Conservation (phyloP, 2,329 filamentous ascomycete species). For the Orbilia oligospora region DNA sequence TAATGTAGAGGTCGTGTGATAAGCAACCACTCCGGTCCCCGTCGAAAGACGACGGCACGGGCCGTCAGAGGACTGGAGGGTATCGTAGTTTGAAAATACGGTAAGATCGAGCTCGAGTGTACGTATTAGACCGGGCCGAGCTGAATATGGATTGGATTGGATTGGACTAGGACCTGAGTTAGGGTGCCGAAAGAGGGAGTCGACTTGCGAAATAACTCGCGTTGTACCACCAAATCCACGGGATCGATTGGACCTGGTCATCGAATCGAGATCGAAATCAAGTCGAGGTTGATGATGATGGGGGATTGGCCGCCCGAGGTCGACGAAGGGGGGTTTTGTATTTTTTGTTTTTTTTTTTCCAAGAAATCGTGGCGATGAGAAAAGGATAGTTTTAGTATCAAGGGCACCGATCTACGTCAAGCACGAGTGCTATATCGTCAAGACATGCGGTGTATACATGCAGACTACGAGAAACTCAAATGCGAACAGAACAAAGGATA, state of each 20-base stretch:
- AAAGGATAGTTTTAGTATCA: background rate
- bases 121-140: background rate
- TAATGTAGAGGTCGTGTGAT: conserved; percentile 34
- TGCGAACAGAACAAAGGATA: background rate
- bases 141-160: conserved; percentile 2
- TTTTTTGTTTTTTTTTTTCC: background rate
- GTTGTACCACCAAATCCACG: conserved; percentile 45
- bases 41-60: conserved; percentile 45
- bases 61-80: conserved; percentile 39
- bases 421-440: background rate
- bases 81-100: conserved; percentile 35
- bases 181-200: conserved; percentile 51
- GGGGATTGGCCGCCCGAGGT: background rate
- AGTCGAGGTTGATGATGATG: conserved; percentile 3
- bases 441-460: background rate
- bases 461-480: too few relatives aligned
- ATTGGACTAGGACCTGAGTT: conserved; percentile 21
- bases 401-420: background rate
- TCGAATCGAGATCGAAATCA: conserved; percentile 42
- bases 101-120: conserved; percentile 5
- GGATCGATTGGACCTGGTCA: conserved; percentile 36
- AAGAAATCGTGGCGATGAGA: background rate
- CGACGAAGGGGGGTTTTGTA: background rate
- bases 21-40: conserved; percentile 18
- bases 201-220: conserved; percentile 48